Evolutionary conservation across 2,329 filamentous ascomycete species (phyloP).

Genomic region (Thelonectria olida): DNA sequence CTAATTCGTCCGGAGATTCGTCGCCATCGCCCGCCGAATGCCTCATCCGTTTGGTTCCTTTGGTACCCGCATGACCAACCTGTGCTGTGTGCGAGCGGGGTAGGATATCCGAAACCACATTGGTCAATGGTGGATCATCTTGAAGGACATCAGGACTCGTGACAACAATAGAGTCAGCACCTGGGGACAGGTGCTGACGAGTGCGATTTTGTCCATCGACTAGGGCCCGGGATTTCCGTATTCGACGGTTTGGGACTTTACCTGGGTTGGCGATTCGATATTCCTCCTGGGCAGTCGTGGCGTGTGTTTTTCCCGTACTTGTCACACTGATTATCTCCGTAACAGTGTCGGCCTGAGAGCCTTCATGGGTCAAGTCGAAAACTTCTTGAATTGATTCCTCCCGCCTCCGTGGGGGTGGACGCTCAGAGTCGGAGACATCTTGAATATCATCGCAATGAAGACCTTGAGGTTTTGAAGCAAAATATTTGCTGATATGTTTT

Average conservation of each 20-base stretch:
- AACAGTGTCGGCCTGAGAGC: conserved; percentile 28
- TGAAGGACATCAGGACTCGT: conserved; percentile 39
- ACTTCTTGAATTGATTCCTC: conserved; percentile 7
- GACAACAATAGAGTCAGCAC: background rate
- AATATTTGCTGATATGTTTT: background rate
- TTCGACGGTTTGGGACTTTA: conserved; percentile 11
- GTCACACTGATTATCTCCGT: conserved; percentile 27
- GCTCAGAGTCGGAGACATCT: conserved; percentile 15
- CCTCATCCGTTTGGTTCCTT: conserved; percentile 20
- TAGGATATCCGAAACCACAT: conserved; percentile 36
- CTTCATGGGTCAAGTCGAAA: conserved; percentile 30
- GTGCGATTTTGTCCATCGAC: background rate
- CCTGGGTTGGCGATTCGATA: conserved; percentile 32
- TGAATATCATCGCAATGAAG: conserved; percentile 17
- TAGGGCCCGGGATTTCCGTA: conserved; percentile 9
- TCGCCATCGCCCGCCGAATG: background rate
- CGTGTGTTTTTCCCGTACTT: conserved; percentile 23
- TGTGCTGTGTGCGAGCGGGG: conserved; percentile 12
- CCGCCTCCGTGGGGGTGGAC: background rate
- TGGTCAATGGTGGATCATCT: conserved; percentile 29
- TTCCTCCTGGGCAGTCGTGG: conserved; percentile 23
- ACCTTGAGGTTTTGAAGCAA: background rate
- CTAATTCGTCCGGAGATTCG: conserved; percentile 45
- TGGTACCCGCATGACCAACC: background rate
- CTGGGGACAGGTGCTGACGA: conserved; percentile 1